Percentiles rank a stretch among this genome's conserved stretches.
Conservation (phyloP, 2,329 filamentous ascomycete species). For the Metarhizium album region DNA sequence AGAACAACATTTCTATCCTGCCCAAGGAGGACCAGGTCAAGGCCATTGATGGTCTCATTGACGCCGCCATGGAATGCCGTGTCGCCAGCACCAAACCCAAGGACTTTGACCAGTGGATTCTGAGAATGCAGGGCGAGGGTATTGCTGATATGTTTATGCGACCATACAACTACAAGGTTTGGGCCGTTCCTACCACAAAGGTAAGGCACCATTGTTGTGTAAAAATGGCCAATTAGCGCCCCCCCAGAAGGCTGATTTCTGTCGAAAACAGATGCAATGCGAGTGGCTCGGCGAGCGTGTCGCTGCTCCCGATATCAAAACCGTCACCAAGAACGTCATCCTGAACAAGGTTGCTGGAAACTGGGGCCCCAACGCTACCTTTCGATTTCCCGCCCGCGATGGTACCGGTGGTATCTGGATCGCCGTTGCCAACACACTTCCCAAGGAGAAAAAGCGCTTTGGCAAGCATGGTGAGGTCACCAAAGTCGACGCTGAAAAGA, state of each 20-base stretch:
- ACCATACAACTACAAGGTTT: constrained; percentile 99
- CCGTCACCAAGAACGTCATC: constrained; percentile 85
- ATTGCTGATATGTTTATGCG: constrained; percentile 96
- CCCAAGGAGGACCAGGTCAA: constrained; percentile 94
- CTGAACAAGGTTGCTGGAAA: constrained; percentile 91
- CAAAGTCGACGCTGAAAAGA: constrained; percentile 77
- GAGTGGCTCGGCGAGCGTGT: constrained; percentile 98
- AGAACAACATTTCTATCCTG: constrained; percentile 99
- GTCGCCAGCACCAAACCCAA: constrained; percentile 86
- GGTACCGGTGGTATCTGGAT: constrained; percentile 99
- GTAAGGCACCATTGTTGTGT: constrained; percentile 35
- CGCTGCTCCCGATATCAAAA: constrained; percentile 91
- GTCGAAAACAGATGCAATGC: constrained; percentile 79
- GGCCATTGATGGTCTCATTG: constrained; percentile 91
- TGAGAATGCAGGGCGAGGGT: constrained; percentile 81
- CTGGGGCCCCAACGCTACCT: constrained; percentile 97
- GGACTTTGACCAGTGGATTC: constrained; percentile 97
- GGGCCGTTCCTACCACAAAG: constrained; percentile 96
- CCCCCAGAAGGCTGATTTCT: background rate
- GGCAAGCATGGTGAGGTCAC: constrained; percentile 75
- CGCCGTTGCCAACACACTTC: constrained; percentile 84
- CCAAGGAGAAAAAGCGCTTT: constrained; percentile 83
- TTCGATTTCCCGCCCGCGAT: constrained; percentile 92
- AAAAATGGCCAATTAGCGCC: background rate
- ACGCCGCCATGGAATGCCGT: constrained; percentile 78